phyloP scores from a whole-genome alignment of 352 stramenopile genomes.

The Phytophthora palmivora region DNA sequence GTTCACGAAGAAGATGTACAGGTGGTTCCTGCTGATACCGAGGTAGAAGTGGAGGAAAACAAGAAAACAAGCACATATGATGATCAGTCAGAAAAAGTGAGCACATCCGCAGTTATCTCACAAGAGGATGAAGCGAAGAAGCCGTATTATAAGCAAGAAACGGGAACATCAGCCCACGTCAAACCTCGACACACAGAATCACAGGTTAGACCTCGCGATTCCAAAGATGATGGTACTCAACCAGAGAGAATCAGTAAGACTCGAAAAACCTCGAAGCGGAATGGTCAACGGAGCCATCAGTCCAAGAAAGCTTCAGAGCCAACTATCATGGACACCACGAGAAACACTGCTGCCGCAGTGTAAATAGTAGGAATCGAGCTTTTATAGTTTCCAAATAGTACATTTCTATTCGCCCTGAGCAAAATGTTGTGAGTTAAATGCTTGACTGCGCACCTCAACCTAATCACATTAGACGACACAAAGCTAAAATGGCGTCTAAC shows the following conservation, averaged over 20 bases:
- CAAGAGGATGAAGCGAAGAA: neutral
- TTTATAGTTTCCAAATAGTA: slow-evolving; percentile 40
- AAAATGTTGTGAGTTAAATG: slow-evolving; percentile 3
- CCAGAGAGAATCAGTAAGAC: slow-evolving; percentile 14
- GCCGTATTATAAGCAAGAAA: slow-evolving; percentile 9
- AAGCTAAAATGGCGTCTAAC: neutral
- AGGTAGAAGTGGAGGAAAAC: slow-evolving; percentile 4
- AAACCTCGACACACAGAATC: neutral
- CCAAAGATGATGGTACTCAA: slow-evolving; percentile 1
- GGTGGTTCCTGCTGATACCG: neutral
- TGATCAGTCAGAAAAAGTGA: slow-evolving; percentile 2
- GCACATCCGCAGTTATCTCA: neutral
- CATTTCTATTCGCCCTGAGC: slow-evolving; percentile 30
- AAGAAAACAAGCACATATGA: slow-evolving; percentile 8
- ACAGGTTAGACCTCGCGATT: slow-evolving; percentile 5
- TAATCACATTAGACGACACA: no score
- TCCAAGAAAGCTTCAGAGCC: slow-evolving; percentile 15
- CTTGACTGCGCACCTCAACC: slow-evolving; percentile 3
- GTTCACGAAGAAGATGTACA: slow-evolving; percentile 8
- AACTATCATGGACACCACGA: slow-evolving; percentile 1
- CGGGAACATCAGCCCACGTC: neutral
- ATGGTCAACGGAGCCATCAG: slow-evolving; percentile 4
- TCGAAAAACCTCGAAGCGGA: slow-evolving; percentile 18
- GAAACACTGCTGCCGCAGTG: slow-evolving; percentile 10
- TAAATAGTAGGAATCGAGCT: slow-evolving; percentile 24